Evolutionary conservation across 345 rosid species (phyloP), one percentile per base, ranked within the genome.

Genomic region (Salix exigua): DNA sequence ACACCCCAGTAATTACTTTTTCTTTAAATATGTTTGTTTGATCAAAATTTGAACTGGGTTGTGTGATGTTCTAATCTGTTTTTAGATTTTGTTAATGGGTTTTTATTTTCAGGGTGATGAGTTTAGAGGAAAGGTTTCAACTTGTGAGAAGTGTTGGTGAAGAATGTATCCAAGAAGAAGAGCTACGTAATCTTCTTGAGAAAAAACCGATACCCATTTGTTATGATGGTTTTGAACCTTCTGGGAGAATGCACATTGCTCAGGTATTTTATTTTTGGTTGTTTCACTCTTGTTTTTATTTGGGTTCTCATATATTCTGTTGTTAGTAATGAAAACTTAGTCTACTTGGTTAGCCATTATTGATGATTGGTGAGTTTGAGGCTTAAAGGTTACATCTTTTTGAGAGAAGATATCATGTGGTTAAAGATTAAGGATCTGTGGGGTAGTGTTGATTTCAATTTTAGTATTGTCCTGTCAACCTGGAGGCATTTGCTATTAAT

Each of bases 191-290:
- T 77, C 94, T 93, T 75, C 90, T 95, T 21, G 71, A 89, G 33
- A 89, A 93, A 76, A 95, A 95, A 79, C 88, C 93, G 71, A 68
- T 82, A 37, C 97, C 97, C 21, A 87, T 93, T 82, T 91, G 98
- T 84, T 95, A 95, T 40, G 98, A 95, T 65, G 97, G 97, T 5
- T 93, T 95, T 72, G 99, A 95, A 87, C 98, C 99, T 60, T 93
- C 99, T 8, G 96, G 97, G 44, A 84, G 93, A 75, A 93, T 95
- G 99, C 97, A 95, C 83, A 91, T 95, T 38, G 98, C 99, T 79
- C 98, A 95, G 94, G 99, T 81, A n/a, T 31, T 85, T 25, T 16
- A 31, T 28, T 37, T 28, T 67, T 1, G 7, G 4, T 65, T 53
- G 7, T n/a, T 63, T 46, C 0, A 7, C 4, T 37, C 17, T 25